Base-by-base conservation (phyloP, 2,329 filamentous ascomycete genomes). In the Mycogone perniciosa region DNA sequence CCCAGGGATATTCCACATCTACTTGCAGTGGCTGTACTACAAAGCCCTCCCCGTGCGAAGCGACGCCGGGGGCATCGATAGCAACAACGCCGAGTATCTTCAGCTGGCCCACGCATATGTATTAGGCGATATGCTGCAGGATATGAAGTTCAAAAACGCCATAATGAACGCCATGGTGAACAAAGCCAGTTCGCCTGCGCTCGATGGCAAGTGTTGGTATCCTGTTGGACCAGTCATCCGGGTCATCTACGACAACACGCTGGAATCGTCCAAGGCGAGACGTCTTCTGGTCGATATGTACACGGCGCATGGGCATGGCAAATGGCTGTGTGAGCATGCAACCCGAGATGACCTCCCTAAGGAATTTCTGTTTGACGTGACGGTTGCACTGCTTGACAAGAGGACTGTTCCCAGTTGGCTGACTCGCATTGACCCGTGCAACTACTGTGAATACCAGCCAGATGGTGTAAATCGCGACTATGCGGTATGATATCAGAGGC, bases 61-160 rank as follows among this genome's bases (percentile, higher is more conserved):
- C 33, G 51, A 54, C 34, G 39, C 6, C 13, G 48, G 48, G 4
- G 48, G 48, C 13, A 3, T 33, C 5, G 38, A 44, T 4, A 43
- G 48, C 29, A 39, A 51, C 40, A 39, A 51, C 40, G 30, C 3
- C 6, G 52, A 54, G 29, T 54, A 54, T 31, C 9, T 51, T 10
- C 44, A 44, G 31, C 52, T 51, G 6, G 52, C 52, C 13, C 44
- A 51, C n/a, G 40, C 52, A 7, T 54, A 51, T n/a, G 48, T 45
- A 7, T 34, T 54, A 29, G 52, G 52, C 9, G 52, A 51, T 20
- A 45, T 51, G 31, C 37, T 54, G 7, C 48, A 48, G 27, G 48
- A 50, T 41, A 31, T n/a, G 5, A 40, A 34, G 5, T 54, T 54
- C 34, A 48, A 42, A 13, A 44, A 54, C 27, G 48, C 52, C 6